Percentiles rank a stretch among this genome's conserved stretches.
Conservation (phyloP, 495 filamentous ascomycete species). For the Amniculicola lignicola region DNA sequence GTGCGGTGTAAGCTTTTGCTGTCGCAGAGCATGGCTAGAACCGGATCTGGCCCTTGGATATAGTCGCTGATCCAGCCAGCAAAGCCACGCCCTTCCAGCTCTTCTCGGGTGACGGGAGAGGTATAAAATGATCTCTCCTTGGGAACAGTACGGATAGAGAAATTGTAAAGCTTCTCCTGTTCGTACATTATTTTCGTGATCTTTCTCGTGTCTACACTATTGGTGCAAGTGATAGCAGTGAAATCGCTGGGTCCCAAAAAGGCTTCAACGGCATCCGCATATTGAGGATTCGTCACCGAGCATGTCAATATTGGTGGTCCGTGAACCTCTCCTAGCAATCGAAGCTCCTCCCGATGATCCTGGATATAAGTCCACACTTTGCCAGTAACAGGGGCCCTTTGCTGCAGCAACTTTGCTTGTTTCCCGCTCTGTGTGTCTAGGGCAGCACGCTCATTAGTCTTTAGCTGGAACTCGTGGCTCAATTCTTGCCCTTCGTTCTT, state of each 20-base stretch:
- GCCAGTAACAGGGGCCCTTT: slow-evolving; percentile 57
- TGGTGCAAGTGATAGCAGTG: slow-evolving; percentile 73
- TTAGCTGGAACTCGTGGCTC: slow-evolving; percentile 6
- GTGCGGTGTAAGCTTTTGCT: slow-evolving; percentile 64
- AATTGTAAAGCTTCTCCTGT: slow-evolving; percentile 58
- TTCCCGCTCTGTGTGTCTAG: slow-evolving; percentile 77
- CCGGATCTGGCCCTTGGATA: slow-evolving; percentile 75
- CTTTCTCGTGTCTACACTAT: slow-evolving; percentile 65
- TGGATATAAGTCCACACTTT: slow-evolving; percentile 78
- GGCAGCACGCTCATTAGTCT: slow-evolving; percentile 50
- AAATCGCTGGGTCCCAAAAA: slow-evolving; percentile 62
- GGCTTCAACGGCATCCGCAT: slow-evolving; percentile 71
- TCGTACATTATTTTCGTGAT: slow-evolving; percentile 54
- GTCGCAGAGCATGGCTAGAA: slow-evolving; percentile 81
- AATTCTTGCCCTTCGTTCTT: slow-evolving; percentile 5
- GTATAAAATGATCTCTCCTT: slow-evolving; percentile 50
- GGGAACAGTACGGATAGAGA: slow-evolving; percentile 60
- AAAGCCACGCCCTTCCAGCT: slow-evolving; percentile 62
- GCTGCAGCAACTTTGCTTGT: slow-evolving; percentile 60
- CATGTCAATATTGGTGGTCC: slow-evolving; percentile 82
- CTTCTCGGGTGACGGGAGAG: slow-evolving; percentile 53
- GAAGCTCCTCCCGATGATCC: slow-evolving; percentile 65
- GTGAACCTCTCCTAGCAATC: slow-evolving; percentile 65
- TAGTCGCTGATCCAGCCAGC: slow-evolving; percentile 76
- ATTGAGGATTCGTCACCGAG: slow-evolving; percentile 71